A percentile compares a stretch with the other conserved stretches of the same genome.
These are phyloP conservation scores for Coccomyxa sp. DNA, from an alignment of 139 green algal species.

Conservation along the genomic window DNA sequence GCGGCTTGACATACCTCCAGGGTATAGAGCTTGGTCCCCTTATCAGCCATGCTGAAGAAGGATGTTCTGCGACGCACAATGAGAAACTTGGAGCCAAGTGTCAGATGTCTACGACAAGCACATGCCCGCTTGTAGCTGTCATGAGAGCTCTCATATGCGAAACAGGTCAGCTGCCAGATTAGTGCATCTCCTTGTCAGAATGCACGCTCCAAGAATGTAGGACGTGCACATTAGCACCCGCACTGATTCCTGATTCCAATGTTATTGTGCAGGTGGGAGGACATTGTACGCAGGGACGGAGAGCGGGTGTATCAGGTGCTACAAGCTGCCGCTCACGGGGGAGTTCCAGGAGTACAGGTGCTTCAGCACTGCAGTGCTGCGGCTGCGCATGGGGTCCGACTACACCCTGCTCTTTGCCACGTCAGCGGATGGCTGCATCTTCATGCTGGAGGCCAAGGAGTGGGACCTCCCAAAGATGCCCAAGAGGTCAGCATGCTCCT, in stretches of 20 bases:
- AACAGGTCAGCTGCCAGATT: background rate
- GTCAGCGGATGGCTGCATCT: conserved; percentile 71
- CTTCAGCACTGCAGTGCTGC: conserved; percentile 52
- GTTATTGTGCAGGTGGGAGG: conserved; percentile 26
- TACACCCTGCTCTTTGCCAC: conserved; percentile 67
- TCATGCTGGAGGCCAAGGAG: conserved; percentile 73
- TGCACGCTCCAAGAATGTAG: background rate
- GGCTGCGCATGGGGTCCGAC: conserved; percentile 63
- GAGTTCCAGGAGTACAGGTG: conserved; percentile 44
- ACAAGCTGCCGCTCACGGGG: conserved; percentile 73
- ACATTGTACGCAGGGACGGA: conserved; percentile 78
- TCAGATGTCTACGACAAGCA: too few relatives aligned
- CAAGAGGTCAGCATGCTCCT: conserved; percentile 17
- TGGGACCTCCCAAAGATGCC: conserved; percentile 43
- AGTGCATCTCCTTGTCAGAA: background rate
- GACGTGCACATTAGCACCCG: conserved; percentile 42
- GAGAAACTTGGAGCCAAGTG: too few relatives aligned
- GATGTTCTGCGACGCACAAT: too few relatives aligned
- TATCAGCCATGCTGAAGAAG: too few relatives aligned
- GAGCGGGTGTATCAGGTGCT: conserved; percentile 65
- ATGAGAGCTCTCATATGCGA: too few relatives aligned
- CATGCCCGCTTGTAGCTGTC: too few relatives aligned
- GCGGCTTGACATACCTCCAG: too few relatives aligned
- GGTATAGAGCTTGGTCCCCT: too few relatives aligned
- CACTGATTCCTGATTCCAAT: too few relatives aligned